Evolutionary conservation across 2,329 filamentous ascomycete species (phyloP).

Genomic region (Penicillium frequentans): DNA sequence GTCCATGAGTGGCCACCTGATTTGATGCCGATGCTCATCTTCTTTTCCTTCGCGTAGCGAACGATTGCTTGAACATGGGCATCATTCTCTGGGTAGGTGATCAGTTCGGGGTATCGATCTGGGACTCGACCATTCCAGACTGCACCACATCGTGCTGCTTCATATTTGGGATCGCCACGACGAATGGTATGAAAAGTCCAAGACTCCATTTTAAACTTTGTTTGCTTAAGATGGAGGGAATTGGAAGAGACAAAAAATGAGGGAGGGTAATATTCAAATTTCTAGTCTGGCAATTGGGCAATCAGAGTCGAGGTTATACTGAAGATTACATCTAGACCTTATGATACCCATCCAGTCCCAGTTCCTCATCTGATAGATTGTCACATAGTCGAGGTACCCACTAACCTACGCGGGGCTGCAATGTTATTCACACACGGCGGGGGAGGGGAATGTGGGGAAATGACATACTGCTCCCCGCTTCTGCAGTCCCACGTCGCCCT

Average conservation of each 20-base stretch:
- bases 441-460: no score
- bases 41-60: neutral
- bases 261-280: neutral
- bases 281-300: no score
- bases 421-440: no score
- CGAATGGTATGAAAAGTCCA: neutral
- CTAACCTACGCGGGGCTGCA: no score
- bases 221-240: neutral
- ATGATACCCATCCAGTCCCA: no score
- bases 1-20: neutral
- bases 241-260: neutral
- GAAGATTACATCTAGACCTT: no score
- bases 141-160: neutral
- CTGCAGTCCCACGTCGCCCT: no score
- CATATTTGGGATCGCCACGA: neutral
- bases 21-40: neutral
- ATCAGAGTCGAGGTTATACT: no score
- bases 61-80: neutral
- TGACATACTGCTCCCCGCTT: no score
- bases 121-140: neutral
- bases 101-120: neutral
- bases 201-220: neutral
- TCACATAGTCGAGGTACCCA: no score
- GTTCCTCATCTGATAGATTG: no score
- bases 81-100: neutral